These are phyloP conservation scores for Lyophyllum atratum DNA, from an alignment of 768 basidiomycete species.

Conservation along the genomic window DNA sequence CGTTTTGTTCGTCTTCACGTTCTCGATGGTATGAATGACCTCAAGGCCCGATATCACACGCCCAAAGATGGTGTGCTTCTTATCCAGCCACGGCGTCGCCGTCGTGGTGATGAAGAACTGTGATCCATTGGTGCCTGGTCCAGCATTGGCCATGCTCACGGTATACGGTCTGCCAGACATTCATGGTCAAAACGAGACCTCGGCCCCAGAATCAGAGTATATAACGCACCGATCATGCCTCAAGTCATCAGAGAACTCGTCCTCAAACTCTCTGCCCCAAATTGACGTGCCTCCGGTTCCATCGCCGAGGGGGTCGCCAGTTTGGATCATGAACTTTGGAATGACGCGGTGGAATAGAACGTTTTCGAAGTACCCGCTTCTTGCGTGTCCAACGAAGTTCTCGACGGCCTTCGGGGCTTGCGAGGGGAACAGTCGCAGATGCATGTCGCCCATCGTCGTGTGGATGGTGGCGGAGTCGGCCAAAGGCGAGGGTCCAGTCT, in stretches of 20 bases:
- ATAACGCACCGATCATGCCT: conserved; percentile 85
- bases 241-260: conserved; percentile 88
- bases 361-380: conserved; percentile 89
- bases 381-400: conserved; percentile 93
- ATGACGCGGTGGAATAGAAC: conserved; percentile 98
- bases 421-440: conserved; percentile 84
- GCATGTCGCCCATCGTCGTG: conserved; percentile 94
- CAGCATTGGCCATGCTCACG: conserved; percentile 94
- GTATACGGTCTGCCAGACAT: conserved; percentile 75
- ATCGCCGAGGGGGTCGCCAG: conserved; percentile 93
- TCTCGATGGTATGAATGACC: conserved; percentile 90
- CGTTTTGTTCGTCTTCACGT: conserved; percentile 78
- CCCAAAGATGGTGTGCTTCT: conserved; percentile 92
- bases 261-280: conserved; percentile 90
- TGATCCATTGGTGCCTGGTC: conserved; percentile 88
- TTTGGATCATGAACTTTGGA: conserved; percentile 98
- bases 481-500: conserved; percentile 64
- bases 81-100: conserved; percentile 91
- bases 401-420: conserved; percentile 95
- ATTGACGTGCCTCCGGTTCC: conserved; percentile 91
- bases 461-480: conserved; percentile 89
- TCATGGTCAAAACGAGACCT: neutral
- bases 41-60: conserved; percentile 86
- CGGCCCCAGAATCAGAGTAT: neutral
- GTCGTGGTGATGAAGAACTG: conserved; percentile 99